A percentile compares a stretch with the other conserved stretches of the same genome.
Conservation (phyloP, 2,329 filamentous ascomycete genomes). For the Capronia americana region DNA sequence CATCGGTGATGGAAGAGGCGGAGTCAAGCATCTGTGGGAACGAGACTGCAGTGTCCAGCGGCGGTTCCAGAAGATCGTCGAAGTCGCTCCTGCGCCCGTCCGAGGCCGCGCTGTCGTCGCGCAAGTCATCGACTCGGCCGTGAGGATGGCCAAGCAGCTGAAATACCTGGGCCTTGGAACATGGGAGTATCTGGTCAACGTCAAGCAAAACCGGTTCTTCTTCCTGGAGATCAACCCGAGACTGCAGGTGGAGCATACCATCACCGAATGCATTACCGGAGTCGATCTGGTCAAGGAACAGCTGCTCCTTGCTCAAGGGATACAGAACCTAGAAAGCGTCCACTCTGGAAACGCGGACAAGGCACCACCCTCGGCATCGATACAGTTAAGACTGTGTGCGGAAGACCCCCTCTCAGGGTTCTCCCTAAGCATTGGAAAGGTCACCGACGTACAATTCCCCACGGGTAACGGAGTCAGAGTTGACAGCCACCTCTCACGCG, state of each 20-base stretch:
- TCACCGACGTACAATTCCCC: conserved; percentile 61
- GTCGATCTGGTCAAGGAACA: conserved; percentile 64
- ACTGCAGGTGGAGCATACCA: conserved; percentile 67
- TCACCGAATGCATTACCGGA: conserved; percentile 62
- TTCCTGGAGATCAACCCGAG: conserved; percentile 68
- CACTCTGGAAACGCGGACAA: conserved; percentile 42
- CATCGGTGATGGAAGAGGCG: conserved; percentile 61
- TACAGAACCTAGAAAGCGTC: conserved; percentile 46
- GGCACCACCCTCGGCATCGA: conserved; percentile 54
- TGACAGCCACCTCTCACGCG: conserved; percentile 61
- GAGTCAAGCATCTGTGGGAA: conserved; percentile 64
- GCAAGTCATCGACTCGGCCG: conserved; percentile 60
- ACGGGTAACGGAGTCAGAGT: conserved; percentile 64
- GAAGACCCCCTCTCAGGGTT: conserved; percentile 62
- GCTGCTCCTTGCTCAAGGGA: conserved; percentile 61
- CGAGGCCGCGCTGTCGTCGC: conserved; percentile 55
- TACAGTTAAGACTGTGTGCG: conserved; percentile 65
- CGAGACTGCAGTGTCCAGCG: conserved; percentile 67
- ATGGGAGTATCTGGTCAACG: conserved; percentile 68
- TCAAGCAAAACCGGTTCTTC: conserved; percentile 57
- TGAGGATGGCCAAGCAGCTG: conserved; percentile 59
- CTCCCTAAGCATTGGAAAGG: conserved; percentile 66
- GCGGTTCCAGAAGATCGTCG: conserved; percentile 67
- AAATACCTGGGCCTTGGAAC: conserved; percentile 66
- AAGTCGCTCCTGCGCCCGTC: conserved; percentile 62